These are phyloP conservation scores for Salix arbutifolia DNA, from an alignment of 345 rosid genomes.

Conservation along the genomic window DNA sequence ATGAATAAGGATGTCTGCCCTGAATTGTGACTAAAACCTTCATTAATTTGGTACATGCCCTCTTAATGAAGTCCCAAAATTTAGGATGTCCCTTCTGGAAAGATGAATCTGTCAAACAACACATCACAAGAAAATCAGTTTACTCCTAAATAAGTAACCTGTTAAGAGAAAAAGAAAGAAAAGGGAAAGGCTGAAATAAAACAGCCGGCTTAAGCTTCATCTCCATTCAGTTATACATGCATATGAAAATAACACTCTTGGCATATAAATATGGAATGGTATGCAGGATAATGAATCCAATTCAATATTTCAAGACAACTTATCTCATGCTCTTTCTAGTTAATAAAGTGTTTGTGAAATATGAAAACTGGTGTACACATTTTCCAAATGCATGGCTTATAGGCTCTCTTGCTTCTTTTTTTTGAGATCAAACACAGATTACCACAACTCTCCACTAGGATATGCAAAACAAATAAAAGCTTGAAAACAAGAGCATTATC, in stretches of 20 bases:
- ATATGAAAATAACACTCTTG: neutral
- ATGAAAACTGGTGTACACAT: neutral
- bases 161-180: neutral
- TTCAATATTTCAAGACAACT: neutral
- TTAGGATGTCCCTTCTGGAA: constrained; percentile 61
- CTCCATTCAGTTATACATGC: neutral
- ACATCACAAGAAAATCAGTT: constrained; percentile 5
- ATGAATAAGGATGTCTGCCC: constrained; percentile 88
- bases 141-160: neutral
- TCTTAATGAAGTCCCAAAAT: constrained; percentile 72
- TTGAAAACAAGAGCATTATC: constrained; percentile 24
- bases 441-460: too few species aligned
- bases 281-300: neutral
- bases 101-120: constrained; percentile 57
- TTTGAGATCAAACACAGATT: too few species aligned
- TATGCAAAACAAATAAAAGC: too few species aligned
- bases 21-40: constrained; percentile 82
- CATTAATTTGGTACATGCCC: constrained; percentile 86
- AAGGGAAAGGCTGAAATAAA: neutral
- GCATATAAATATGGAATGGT: neutral
- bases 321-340: neutral
- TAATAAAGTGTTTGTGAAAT: neutral
- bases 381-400: too few species aligned
- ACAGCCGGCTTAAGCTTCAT: neutral
- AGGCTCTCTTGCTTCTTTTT: too few species aligned